Conservation (phyloP, 352 stramenopile species). For the Hyaloperonospora arabidopsidis region DNA sequence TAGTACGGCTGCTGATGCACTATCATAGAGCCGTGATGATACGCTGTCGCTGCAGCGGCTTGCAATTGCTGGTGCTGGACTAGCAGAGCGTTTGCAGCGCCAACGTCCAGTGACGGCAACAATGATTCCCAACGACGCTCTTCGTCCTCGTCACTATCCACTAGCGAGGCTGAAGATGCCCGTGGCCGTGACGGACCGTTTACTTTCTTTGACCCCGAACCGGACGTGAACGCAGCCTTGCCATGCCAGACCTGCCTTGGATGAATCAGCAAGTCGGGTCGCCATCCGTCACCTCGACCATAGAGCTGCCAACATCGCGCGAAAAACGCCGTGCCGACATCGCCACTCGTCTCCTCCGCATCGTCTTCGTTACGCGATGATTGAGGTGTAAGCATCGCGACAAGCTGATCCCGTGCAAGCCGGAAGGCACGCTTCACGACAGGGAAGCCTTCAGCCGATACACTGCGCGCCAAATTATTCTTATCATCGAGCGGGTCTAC, state of each 20-base stretch:
- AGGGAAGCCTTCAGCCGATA: constrained; percentile 63
- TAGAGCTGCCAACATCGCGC: constrained; percentile 54
- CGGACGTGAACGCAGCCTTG: constrained; percentile 20
- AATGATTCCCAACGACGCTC: constrained; percentile 33
- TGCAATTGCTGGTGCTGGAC: constrained; percentile 32
- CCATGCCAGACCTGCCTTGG: constrained; percentile 66
- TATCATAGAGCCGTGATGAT: constrained; percentile 27
- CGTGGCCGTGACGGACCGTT: constrained; percentile 13
- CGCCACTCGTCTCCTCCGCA: constrained; percentile 20
- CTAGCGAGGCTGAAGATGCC: constrained; percentile 10
- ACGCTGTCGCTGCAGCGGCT: constrained; percentile 22
- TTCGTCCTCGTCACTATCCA: constrained; percentile 23
- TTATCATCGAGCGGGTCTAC: constrained; percentile 81
- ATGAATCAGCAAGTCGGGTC: constrained; percentile 71
- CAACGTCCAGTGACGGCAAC: constrained; percentile 23
- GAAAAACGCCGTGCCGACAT: constrained; percentile 44
- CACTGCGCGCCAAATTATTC: constrained; percentile 82
- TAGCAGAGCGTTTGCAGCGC: constrained; percentile 23
- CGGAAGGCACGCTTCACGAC: constrained; percentile 65
- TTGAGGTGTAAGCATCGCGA: constrained; percentile 25
- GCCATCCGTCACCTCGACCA: constrained; percentile 63
- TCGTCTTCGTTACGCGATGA: constrained; percentile 16
- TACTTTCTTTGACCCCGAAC: constrained; percentile 18
- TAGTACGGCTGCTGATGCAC: constrained; percentile 33
- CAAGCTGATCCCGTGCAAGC: constrained; percentile 49